Evolutionary conservation across 768 basidiomycete species (phyloP).

Genomic region (Trametes maxima): DNA sequence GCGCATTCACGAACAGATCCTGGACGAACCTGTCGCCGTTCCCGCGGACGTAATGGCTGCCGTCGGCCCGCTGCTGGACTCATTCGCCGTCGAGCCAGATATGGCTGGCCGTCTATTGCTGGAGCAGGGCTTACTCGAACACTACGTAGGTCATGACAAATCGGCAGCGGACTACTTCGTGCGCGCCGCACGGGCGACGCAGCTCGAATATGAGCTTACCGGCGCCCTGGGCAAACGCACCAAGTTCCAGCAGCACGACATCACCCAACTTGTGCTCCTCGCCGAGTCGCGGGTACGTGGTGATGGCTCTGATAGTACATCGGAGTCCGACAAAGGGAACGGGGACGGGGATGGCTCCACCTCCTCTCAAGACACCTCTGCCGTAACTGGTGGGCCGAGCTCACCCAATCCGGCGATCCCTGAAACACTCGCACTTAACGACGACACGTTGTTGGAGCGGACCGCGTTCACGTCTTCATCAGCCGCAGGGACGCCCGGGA

Average conservation of each 20-base stretch:
- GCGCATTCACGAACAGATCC: slow-evolving; percentile 72
- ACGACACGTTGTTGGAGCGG: slow-evolving; percentile 94
- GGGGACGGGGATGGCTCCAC: slow-evolving; percentile 9
- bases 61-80: slow-evolving; percentile 44
- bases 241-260: slow-evolving; percentile 84
- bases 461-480: slow-evolving; percentile 86
- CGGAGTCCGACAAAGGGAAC: slow-evolving; percentile 5
- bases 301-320: slow-evolving; percentile 5
- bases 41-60: slow-evolving; percentile 44
- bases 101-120: slow-evolving; percentile 68
- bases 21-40: slow-evolving; percentile 81
- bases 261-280: slow-evolving; percentile 89
- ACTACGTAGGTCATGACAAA: slow-evolving; percentile 75
- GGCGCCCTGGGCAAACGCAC: slow-evolving; percentile 93
- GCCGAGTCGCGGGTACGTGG: slow-evolving; percentile 70
- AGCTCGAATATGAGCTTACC: slow-evolving; percentile 86
- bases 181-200: slow-evolving; percentile 72
- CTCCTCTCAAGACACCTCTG: not conserved
- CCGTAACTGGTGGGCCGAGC: not conserved
- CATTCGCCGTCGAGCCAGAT: slow-evolving; percentile 56
- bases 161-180: slow-evolving; percentile 77
- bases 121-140: slow-evolving; percentile 80
- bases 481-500: slow-evolving; percentile 42
- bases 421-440: slow-evolving; percentile 84
- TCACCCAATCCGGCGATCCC: slow-evolving; percentile 49